Conservation (phyloP, 164 flowering plant species). For the Dillenia suffruticosa region DNA sequence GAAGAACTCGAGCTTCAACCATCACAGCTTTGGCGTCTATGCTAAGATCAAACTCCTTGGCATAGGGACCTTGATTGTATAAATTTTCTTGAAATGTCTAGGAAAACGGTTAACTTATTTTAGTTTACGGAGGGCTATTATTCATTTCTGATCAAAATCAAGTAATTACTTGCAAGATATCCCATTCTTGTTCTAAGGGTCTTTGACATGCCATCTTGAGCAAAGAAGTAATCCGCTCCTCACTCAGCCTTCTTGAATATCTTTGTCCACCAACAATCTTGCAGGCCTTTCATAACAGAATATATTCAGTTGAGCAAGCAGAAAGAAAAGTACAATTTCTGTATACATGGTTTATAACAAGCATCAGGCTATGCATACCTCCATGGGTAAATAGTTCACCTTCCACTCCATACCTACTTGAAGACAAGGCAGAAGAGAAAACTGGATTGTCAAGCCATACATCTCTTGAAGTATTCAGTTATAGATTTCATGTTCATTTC, state of each 20-base stretch:
- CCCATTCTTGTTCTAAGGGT: conserved; percentile 44
- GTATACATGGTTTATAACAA: too few relatives aligned
- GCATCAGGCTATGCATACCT: conserved; percentile 23
- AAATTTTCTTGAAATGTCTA: conserved; percentile 54
- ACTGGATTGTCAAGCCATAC: conserved; percentile 61
- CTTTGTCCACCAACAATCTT: conserved; percentile 59
- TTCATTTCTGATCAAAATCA: not conserved
- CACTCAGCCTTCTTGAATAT: conserved; percentile 53
- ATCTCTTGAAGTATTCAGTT: conserved; percentile 61
- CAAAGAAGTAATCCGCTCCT: conserved; percentile 56
- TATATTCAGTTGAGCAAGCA: too few relatives aligned
- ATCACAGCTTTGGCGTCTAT: conserved; percentile 42
- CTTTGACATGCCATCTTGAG: conserved; percentile 64
- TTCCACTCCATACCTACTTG: conserved; percentile 65
- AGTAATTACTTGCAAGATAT: conserved; percentile 42
- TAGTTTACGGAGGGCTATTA: not conserved
- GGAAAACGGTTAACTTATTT: not conserved
- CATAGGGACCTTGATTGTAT: conserved; percentile 52
- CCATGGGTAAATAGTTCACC: conserved; percentile 72
- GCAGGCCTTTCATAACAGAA: conserved; percentile 27
- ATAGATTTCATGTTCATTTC: conserved; percentile 61
- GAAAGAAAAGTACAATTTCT: too few relatives aligned
- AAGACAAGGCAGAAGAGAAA: conserved; percentile 61
- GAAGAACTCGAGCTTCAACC: conserved; percentile 68
- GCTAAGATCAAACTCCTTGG: conserved; percentile 56